These are phyloP conservation scores for Yamadazyma kanchanaburiensis DNA, from an alignment of 1,139 yeast species.

Conservation along the genomic window DNA sequence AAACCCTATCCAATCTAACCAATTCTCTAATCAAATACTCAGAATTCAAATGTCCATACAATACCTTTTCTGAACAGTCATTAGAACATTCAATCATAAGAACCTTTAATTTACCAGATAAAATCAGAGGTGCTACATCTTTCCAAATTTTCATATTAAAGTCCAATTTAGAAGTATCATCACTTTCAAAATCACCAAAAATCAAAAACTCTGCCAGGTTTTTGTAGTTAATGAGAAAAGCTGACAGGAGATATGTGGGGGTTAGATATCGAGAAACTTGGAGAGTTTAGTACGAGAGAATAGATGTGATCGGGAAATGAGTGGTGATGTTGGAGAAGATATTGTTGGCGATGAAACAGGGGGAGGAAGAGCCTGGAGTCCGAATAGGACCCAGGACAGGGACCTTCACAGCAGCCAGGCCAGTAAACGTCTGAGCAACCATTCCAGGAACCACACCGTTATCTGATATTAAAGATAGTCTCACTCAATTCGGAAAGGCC, in stretches of 20 bases:
- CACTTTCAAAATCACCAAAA: constrained; percentile 85
- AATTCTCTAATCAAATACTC: constrained; percentile 58
- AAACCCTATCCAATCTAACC: constrained; percentile 22
- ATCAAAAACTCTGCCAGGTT: constrained; percentile 42
- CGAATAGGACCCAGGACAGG: too few species aligned
- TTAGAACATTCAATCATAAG: constrained; percentile 79
- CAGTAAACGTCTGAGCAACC: constrained; percentile 21
- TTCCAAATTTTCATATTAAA: constrained; percentile 57
- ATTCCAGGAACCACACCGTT: constrained; percentile 10
- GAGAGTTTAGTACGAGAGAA: constrained; percentile 69
- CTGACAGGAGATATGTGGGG: constrained; percentile 37
- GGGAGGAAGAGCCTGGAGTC: too few species aligned
- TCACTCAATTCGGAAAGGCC: constrained; percentile 60
- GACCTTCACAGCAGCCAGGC: too few species aligned
- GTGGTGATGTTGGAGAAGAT: too few species aligned
- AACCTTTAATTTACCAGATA: constrained; percentile 36
- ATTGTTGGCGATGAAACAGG: too few species aligned
- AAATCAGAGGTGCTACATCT: constrained; percentile 45
- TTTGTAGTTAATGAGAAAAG: constrained; percentile 46
- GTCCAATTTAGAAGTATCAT: constrained; percentile 38
- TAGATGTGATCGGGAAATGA: constrained; percentile 60
- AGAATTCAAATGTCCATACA: constrained; percentile 84
- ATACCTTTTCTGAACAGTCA: constrained; percentile 36
- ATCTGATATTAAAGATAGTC: constrained; percentile 39
- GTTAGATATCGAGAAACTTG: constrained; percentile 37